These are phyloP conservation scores for Rhododendron ovatum DNA, from an alignment of 148 eudicot species.

Conservation along the genomic window DNA sequence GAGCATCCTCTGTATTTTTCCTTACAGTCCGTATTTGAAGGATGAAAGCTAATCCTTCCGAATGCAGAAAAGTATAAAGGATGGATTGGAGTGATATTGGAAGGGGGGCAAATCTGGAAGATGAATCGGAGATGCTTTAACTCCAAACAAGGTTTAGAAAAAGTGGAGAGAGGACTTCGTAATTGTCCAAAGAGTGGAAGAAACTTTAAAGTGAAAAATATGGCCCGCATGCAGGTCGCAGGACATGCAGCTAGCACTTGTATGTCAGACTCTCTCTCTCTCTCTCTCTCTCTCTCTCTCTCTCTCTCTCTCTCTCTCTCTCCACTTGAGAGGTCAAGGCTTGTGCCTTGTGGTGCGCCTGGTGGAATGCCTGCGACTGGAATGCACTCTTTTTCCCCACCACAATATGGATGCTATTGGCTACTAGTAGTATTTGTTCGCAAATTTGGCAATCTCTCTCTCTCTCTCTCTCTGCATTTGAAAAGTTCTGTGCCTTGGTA, in stretches of 20 bases:
- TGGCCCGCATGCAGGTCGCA: constrained; percentile 18
- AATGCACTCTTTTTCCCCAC: neutral
- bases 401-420: neutral
- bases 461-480: neutral
- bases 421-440: neutral
- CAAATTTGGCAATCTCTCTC: neutral
- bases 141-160: neutral
- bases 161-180: neutral
- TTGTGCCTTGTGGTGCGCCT: neutral
- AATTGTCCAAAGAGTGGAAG: neutral
- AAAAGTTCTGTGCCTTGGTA: neutral
- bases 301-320: neutral
- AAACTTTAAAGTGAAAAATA: constrained; percentile 17
- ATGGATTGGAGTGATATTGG: no score
- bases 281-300: neutral
- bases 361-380: constrained; percentile 1
- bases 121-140: no score
- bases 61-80: no score
- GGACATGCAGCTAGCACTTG: constrained; percentile 9
- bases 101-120: no score
- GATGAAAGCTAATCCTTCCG: no score
- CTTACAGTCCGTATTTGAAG: no score
- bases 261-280: constrained; percentile 9
- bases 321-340: neutral
- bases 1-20: no score